These are phyloP conservation scores for Scleroderma citrinum DNA, from an alignment of 768 basidiomycete species.

Conservation along the genomic window DNA sequence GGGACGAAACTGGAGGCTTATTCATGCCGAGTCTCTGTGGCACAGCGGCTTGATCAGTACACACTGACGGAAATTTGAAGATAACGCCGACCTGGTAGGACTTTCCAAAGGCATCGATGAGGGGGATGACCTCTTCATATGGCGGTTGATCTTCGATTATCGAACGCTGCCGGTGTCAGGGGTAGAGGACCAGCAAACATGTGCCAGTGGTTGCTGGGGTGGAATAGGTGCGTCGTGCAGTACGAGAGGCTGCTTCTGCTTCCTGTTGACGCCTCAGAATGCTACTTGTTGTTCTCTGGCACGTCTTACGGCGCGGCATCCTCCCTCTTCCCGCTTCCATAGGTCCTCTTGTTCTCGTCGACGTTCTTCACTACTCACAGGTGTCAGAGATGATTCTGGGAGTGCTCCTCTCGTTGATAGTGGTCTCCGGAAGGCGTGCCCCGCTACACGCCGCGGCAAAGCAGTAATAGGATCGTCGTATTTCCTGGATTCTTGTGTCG, in stretches of 20 bases:
- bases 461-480: too few species aligned
- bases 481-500: constrained; percentile 23
- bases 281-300: constrained; percentile 50
- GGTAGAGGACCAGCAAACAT: constrained; percentile 26
- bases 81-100: constrained; percentile 49
- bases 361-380: constrained; percentile 21
- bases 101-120: constrained; percentile 60
- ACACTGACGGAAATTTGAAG: constrained; percentile 33
- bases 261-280: constrained; percentile 56
- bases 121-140: constrained; percentile 29
- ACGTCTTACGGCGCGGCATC: constrained; percentile 38
- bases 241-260: constrained; percentile 45
- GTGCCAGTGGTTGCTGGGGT: constrained; percentile 23
- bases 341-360: constrained; percentile 35
- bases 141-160: constrained; percentile 26
- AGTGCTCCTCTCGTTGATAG: constrained; percentile 19
- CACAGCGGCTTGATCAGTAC: constrained; percentile 13
- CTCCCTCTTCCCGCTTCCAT: constrained; percentile 43
- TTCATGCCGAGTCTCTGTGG: constrained; percentile 18
- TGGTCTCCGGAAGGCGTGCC: constrained; percentile 20
- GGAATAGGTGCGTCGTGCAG: constrained; percentile 33
- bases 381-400: constrained; percentile 24
- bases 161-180: constrained; percentile 30
- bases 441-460: constrained; percentile 16
- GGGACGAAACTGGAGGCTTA: constrained; percentile 25